These are phyloP conservation scores for Plasmodium relictum DNA, from an alignment of 169 alveolate genomes.

Conservation along the genomic window DNA sequence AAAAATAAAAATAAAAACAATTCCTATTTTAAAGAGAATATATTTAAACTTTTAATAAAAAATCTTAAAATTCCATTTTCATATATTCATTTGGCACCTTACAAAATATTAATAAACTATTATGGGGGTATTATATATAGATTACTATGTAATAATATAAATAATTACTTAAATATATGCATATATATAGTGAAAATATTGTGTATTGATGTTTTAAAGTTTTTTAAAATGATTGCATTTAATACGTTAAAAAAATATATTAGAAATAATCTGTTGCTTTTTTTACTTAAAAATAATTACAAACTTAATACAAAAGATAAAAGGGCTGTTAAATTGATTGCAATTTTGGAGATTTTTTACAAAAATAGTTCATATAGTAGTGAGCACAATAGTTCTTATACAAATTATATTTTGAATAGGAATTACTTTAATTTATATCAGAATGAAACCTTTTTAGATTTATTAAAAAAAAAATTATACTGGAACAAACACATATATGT, in stretches of 20 bases:
- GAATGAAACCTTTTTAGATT: constrained; percentile 6
- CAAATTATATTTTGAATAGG: constrained; percentile 47
- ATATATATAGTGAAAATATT: constrained; percentile 52
- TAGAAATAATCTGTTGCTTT: constrained; percentile 39
- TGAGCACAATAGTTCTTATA: constrained; percentile 35
- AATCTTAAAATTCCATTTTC: constrained; percentile 41
- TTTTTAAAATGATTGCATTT: constrained; percentile 41
- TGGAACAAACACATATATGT: neutral
- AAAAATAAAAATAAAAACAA: constrained; percentile 20
- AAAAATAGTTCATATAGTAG: constrained; percentile 50
- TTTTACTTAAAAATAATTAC: constrained; percentile 34
- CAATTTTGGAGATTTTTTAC: constrained; percentile 40
- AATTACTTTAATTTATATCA: constrained; percentile 19
- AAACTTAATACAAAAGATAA: constrained; percentile 8
- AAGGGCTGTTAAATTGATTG: constrained; percentile 32
- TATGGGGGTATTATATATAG: constrained; percentile 54
- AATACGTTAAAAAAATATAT: constrained; percentile 56
- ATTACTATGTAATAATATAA: constrained; percentile 35
- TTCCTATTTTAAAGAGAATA: constrained; percentile 5
- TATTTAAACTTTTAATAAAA: constrained; percentile 24
- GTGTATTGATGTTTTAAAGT: constrained; percentile 51
- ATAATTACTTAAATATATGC: constrained; percentile 27
- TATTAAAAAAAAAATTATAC: constrained; percentile 20
- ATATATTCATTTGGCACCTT: constrained; percentile 48
- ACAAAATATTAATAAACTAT: constrained; percentile 38